These are phyloP conservation scores for Ramalina intermedia DNA, from an alignment of 495 filamentous ascomycete genomes.

Conservation along the genomic window DNA sequence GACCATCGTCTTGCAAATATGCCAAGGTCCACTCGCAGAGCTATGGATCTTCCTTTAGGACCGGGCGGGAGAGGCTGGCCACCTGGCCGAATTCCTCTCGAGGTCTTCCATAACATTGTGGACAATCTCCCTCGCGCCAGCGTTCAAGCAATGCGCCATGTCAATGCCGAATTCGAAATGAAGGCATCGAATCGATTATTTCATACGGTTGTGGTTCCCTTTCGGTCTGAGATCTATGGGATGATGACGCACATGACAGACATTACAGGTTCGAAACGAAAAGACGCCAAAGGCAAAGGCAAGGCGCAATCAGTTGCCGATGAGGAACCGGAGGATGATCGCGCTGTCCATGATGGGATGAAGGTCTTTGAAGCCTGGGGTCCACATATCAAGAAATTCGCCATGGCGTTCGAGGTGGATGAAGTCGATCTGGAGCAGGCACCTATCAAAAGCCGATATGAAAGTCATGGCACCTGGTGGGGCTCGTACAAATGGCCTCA, in stretches of 20 bases:
- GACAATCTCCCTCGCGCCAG: slow-evolving; percentile 31
- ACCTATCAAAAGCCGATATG: slow-evolving; percentile 24
- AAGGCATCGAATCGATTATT: slow-evolving; percentile 33
- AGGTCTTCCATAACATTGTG: slow-evolving; percentile 34
- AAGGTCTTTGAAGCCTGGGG: slow-evolving; percentile 36
- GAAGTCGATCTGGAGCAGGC: slow-evolving; percentile 14
- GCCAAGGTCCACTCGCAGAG: neutral
- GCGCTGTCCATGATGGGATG: slow-evolving; percentile 23
- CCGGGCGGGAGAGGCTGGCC: slow-evolving; percentile 24
- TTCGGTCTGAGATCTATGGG: slow-evolving; percentile 37
- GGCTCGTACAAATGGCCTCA: slow-evolving; percentile 38
- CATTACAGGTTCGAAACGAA: neutral
- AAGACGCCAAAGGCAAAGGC: slow-evolving; percentile 22
- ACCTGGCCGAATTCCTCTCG: slow-evolving; percentile 26
- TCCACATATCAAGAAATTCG: slow-evolving; percentile 32
- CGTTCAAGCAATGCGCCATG: slow-evolving; percentile 35
- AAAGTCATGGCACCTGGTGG: slow-evolving; percentile 30
- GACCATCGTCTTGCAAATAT: neutral
- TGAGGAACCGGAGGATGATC: neutral
- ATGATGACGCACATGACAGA: slow-evolving; percentile 17
- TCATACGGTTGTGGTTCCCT: slow-evolving; percentile 35
- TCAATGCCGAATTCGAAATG: slow-evolving; percentile 36
- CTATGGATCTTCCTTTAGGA: neutral
- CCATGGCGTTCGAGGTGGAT: slow-evolving; percentile 40
- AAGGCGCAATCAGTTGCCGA: neutral